Evolutionary conservation across 257 asterid species (phyloP).

Genomic region (Petrea volubilis): DNA sequence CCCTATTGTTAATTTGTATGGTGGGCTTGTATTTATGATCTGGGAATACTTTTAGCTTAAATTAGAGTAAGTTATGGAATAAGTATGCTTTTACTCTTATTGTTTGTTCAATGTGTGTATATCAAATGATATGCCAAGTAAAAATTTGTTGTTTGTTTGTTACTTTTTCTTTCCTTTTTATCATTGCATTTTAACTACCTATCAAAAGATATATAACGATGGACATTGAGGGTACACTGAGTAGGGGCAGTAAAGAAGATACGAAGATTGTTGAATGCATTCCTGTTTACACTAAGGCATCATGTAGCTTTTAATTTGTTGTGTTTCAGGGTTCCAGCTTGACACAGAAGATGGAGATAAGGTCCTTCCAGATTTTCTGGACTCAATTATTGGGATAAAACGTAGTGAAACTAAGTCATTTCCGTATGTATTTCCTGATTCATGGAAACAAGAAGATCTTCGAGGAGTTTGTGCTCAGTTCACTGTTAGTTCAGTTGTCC

Average conservation of each 20-base stretch:
- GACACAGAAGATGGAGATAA: slow-evolving; percentile 91
- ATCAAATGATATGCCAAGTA: no score
- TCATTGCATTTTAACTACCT: no score
- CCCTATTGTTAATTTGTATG: no score
- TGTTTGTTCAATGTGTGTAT: no score
- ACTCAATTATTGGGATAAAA: slow-evolving; percentile 63
- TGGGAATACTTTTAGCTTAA: no score
- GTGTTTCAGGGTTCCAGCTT: slow-evolving; percentile 76
- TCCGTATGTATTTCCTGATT: slow-evolving; percentile 83
- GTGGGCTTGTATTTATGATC: no score
- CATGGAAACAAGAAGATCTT: slow-evolving; percentile 91
- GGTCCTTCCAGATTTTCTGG: slow-evolving; percentile 82
- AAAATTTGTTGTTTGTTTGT: no score
- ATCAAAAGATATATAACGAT: no score
- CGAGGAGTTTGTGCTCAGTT: slow-evolving; percentile 86
- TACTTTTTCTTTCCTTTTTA: no score
- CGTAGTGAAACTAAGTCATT: slow-evolving; percentile 78
- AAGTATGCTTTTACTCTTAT: no score
- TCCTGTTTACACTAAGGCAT: background rate
- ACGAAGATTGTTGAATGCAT: slow-evolving; percentile 8
- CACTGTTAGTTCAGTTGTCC: slow-evolving; percentile 54
- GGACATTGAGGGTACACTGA: background rate
- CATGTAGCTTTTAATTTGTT: background rate
- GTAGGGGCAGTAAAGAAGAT: background rate
- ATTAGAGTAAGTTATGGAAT: no score